Evolutionary conservation across 352 stramenopile species (phyloP).

Genomic region (Aphanomyces stellatus): DNA sequence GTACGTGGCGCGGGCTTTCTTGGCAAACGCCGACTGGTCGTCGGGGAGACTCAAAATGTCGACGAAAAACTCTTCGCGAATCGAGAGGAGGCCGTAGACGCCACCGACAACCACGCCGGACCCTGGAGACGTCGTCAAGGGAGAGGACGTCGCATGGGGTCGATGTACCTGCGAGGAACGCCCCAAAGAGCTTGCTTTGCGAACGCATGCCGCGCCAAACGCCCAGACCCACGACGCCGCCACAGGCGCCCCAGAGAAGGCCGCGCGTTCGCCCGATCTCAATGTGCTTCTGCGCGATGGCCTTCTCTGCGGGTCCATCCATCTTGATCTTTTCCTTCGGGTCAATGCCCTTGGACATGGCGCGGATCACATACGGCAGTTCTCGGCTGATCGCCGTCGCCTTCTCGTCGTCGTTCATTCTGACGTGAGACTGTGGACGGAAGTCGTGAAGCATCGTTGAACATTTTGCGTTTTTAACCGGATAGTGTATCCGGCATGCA

Average conservation of each 20-base stretch:
- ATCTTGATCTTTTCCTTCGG: conserved; percentile 14
- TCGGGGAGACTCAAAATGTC: conserved; percentile 56
- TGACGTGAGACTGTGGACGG: no score
- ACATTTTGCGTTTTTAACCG: no score
- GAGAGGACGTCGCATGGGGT: not conserved
- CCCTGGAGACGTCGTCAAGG: conserved; percentile 2
- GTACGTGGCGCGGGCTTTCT: conserved; percentile 5
- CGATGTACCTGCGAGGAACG: conserved; percentile 9
- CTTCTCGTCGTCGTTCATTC: conserved; percentile 2
- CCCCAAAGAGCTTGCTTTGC: not conserved
- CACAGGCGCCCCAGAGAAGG: not conserved
- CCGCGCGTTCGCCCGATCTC: not conserved
- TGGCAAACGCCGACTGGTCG: conserved; percentile 59
- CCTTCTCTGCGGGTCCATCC: conserved; percentile 16
- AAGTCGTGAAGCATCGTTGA: not conserved
- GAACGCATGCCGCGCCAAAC: conserved; percentile 5
- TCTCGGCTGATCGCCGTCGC: conserved; percentile 9
- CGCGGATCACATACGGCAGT: conserved; percentile 14
- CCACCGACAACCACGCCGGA: conserved; percentile 47
- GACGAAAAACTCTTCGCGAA: conserved; percentile 54
- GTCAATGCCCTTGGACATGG: conserved; percentile 12
- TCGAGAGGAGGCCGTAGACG: conserved; percentile 59
- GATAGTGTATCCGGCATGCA: no score
- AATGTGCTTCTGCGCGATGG: conserved; percentile 5
- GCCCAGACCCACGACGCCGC: not conserved